These are phyloP conservation scores for Pyropia yezoensis DNA, from an alignment of 23 red algal species.

Conservation along the genomic window DNA sequence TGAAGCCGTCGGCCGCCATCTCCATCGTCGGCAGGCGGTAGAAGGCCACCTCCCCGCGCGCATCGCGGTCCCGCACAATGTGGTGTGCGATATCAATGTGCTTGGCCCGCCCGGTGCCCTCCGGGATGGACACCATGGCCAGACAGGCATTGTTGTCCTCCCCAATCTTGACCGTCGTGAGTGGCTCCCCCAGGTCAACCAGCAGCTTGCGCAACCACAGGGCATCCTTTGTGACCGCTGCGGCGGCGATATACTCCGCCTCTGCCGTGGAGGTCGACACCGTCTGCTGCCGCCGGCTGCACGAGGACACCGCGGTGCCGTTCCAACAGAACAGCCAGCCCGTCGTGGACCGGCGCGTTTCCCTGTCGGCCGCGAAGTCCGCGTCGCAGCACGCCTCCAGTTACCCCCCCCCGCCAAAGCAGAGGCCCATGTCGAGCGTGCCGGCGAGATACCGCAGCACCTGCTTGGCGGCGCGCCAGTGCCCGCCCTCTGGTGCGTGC, in stretches of 20 bases:
- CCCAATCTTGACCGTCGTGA: no score
- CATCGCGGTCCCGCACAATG: no score
- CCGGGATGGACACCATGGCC: no score
- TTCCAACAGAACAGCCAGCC: not conserved
- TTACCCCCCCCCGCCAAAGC: not conserved
- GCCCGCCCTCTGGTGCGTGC: not conserved
- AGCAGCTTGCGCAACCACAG: slow-evolving; percentile 6
- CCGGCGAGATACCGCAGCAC: slow-evolving; percentile 23
- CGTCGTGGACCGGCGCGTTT: slow-evolving; percentile 1
- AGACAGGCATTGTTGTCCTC: no score
- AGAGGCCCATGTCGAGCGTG: slow-evolving; percentile 4
- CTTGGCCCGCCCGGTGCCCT: no score
- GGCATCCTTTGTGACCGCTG: slow-evolving; percentile 3
- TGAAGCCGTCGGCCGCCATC: no score
- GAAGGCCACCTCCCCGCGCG: no score
- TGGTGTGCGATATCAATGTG: no score
- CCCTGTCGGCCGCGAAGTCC: slow-evolving; percentile 7
- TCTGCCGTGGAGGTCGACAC: slow-evolving; percentile 9
- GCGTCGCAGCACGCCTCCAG: slow-evolving; percentile 8
- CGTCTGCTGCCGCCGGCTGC: not conserved
- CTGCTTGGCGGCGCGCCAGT: slow-evolving; percentile 26
- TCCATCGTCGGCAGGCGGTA: no score
- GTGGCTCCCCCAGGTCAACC: not conserved
- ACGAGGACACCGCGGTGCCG: not conserved
- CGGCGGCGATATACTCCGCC: slow-evolving; percentile 10